Percentiles rank a stretch among this genome's conserved stretches.
Evolutionary conservation across 768 basidiomycete species (phyloP).

Genomic region (Sporobolomyces phaffii): DNA sequence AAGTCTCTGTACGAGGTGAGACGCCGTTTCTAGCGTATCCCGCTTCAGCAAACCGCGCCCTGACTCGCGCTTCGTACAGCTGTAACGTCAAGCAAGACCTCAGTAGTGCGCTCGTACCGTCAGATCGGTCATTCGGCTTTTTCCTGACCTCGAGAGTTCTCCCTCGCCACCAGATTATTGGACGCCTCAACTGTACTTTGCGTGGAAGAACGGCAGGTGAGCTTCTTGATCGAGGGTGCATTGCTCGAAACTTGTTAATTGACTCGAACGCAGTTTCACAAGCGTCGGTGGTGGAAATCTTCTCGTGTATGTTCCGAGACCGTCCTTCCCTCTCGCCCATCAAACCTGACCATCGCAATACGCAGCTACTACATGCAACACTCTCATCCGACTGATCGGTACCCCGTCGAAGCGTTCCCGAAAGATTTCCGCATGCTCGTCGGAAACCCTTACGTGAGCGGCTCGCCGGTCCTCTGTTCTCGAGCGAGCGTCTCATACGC

Average conservation of each 20-base stretch:
- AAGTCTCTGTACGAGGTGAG: constrained; percentile 6
- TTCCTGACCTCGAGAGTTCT: neutral
- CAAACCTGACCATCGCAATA: neutral
- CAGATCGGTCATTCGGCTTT: too few species aligned
- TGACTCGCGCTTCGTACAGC: neutral
- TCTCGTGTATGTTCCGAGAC: neutral
- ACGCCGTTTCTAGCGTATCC: neutral
- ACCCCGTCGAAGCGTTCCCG: constrained; percentile 8
- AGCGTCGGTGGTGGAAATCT: neutral
- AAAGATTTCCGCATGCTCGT: constrained; percentile 32
- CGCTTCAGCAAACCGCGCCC: too few species aligned
- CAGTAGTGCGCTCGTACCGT: neutral
- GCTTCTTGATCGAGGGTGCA: neutral
- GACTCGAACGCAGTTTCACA: constrained; percentile 6
- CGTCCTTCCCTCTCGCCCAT: too few species aligned
- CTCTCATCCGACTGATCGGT: neutral
- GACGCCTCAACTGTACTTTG: constrained; percentile 18
- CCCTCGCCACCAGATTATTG: constrained; percentile 15
- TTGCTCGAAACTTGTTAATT: neutral
- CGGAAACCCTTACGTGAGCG: constrained; percentile 30
- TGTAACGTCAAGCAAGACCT: constrained; percentile 26
- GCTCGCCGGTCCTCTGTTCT: neutral
- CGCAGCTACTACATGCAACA: constrained; percentile 15
- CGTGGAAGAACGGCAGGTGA: constrained; percentile 8
- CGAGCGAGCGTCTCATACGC: too few species aligned